Conservation (phyloP, 2,329 filamentous ascomycete genomes). For the Podosphaera aphanis region DNA sequence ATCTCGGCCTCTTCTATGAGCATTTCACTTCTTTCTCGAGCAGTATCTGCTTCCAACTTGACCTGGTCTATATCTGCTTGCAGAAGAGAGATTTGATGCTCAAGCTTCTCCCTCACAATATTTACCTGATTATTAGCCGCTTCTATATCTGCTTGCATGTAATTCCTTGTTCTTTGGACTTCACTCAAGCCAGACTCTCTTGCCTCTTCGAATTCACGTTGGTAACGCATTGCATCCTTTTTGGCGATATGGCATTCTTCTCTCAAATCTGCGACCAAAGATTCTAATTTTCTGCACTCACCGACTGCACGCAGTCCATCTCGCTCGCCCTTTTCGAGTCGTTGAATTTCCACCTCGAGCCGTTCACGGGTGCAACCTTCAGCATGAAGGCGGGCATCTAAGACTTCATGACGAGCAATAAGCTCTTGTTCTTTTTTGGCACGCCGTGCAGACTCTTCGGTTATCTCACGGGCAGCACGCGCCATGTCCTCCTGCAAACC, state of each 20-base stretch:
- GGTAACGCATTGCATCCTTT: conserved; percentile 24
- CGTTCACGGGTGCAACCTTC: conserved; percentile 48
- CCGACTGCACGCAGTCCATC: conserved; percentile 39
- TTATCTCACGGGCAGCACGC: conserved; percentile 52
- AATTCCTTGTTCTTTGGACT: conserved; percentile 54
- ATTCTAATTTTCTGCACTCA: conserved; percentile 37
- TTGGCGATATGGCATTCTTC: conserved; percentile 39
- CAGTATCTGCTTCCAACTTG: conserved; percentile 57
- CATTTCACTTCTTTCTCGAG: conserved; percentile 61
- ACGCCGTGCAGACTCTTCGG: conserved; percentile 59
- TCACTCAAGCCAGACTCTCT: conserved; percentile 59
- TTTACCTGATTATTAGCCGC: conserved; percentile 70
- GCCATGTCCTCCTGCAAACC: conserved; percentile 74
- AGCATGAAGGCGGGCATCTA: conserved; percentile 53
- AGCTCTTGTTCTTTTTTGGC: conserved; percentile 59
- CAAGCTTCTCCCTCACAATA: conserved; percentile 56
- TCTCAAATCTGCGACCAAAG: conserved; percentile 29
- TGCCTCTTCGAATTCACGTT: conserved; percentile 67
- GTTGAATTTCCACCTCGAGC: conserved; percentile 41
- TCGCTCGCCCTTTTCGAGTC: conserved; percentile 39
- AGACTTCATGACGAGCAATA: conserved; percentile 54
- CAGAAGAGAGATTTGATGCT: conserved; percentile 51
- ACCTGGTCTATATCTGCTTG: conserved; percentile 56
- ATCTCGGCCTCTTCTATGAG: conserved; percentile 60
- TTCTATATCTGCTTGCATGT: conserved; percentile 64